These are phyloP conservation scores for Exophiala dermatitidis DNA, from an alignment of 2,329 filamentous ascomycete genomes.

Conservation along the genomic window DNA sequence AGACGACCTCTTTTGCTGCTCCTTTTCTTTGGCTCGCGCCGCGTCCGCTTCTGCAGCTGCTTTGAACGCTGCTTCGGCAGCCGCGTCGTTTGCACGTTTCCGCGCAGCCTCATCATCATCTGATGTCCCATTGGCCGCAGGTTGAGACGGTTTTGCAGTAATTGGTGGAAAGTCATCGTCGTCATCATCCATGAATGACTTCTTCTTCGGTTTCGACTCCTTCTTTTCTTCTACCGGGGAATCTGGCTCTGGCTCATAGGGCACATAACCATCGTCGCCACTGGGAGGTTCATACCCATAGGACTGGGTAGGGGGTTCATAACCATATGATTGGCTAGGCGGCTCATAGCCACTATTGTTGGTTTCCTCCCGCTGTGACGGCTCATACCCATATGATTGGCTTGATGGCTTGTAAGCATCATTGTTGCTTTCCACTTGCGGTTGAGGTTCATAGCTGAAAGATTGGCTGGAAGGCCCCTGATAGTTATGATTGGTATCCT, in stretches of 20 bases:
- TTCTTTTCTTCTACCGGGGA: slow-evolving; percentile 47
- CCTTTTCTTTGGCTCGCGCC: slow-evolving; percentile 39
- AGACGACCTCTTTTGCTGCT: slow-evolving; percentile 24
- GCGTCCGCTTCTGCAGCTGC: slow-evolving; percentile 27
- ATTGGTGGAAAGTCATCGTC: slow-evolving; percentile 22
- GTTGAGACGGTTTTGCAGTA: slow-evolving; percentile 1
- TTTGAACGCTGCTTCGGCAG: slow-evolving; percentile 28
- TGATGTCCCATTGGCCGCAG: background rate
- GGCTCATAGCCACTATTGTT: slow-evolving; percentile 3
- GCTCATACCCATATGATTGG: background rate
- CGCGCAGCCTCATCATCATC: slow-evolving; percentile 20
- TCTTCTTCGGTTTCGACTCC: slow-evolving; percentile 61
- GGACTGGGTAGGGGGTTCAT: slow-evolving; percentile 34
- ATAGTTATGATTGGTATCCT: background rate
- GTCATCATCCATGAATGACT: slow-evolving; percentile 73
- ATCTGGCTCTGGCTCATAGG: slow-evolving; percentile 39
- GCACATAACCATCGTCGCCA: slow-evolving; percentile 29
- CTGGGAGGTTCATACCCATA: slow-evolving; percentile 32
- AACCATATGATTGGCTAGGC: slow-evolving; percentile 10
- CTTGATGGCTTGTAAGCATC: no score
- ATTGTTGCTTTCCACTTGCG: no score
- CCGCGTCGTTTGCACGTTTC: slow-evolving; percentile 25
- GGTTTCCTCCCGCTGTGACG: background rate
- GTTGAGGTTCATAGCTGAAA: slow-evolving; percentile 30
- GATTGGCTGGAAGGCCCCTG: slow-evolving; percentile 35